phyloP scores from a whole-genome alignment of 805 yeast genomes.

The Metschnikowia colocasiae region DNA sequence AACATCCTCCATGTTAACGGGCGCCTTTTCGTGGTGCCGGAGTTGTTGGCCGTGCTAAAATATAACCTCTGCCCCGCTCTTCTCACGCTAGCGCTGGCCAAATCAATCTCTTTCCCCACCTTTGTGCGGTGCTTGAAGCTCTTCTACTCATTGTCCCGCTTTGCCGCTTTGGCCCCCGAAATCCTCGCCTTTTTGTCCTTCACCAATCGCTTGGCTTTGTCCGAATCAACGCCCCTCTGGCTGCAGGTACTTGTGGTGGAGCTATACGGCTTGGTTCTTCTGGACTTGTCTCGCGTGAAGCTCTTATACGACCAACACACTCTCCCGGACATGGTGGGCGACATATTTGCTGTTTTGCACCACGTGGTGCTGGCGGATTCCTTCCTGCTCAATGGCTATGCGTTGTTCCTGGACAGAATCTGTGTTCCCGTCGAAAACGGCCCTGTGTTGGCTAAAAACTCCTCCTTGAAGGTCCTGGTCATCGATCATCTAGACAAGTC shows the following conservation, averaged over 20 bases:
- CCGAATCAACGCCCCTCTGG: constrained; percentile 44
- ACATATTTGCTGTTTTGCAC: constrained; percentile 40
- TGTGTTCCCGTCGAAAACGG: constrained; percentile 18
- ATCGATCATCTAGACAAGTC: constrained; percentile 77
- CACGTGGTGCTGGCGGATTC: constrained; percentile 11
- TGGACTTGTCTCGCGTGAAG: constrained; percentile 51
- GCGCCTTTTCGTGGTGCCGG: constrained; percentile 50
- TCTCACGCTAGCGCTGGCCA: constrained; percentile 55
- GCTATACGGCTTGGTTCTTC: constrained; percentile 56
- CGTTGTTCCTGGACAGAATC: constrained; percentile 22
- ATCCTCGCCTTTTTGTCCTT: constrained; percentile 76
- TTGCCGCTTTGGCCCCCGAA: constrained; percentile 65
- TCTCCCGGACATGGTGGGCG: constrained; percentile 58
- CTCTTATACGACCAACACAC: constrained; percentile 51
- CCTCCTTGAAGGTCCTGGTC: constrained; percentile 51
- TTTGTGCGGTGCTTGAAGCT: constrained; percentile 75
- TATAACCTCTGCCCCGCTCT: constrained; percentile 72
- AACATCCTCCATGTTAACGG: constrained; percentile 66
- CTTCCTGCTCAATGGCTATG: constrained; percentile 25
- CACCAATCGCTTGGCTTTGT: constrained; percentile 55
- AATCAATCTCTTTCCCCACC: constrained; percentile 58
- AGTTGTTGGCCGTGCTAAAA: constrained; percentile 59
- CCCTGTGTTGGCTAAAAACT: constrained; percentile 34
- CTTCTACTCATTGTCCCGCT: constrained; percentile 54
- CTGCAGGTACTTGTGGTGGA: constrained; percentile 72